Percentiles rank a stretch among this genome's conserved stretches.
Evolutionary conservation across 768 basidiomycete genomes (phyloP).

Genomic region (Trametes cingulata): DNA sequence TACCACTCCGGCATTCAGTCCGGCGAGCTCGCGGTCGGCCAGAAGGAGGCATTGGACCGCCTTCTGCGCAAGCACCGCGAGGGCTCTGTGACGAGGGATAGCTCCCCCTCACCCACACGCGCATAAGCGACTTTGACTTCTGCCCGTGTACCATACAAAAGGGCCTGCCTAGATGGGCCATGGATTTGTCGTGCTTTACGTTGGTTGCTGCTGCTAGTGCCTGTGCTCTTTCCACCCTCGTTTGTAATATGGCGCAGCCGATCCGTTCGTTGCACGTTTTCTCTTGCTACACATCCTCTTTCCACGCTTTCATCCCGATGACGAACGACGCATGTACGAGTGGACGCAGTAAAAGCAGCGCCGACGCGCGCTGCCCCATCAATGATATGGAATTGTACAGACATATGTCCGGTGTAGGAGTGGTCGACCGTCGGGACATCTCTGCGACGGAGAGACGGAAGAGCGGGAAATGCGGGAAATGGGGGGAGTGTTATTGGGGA

Average conservation of each 20-base stretch:
- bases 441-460: neutral
- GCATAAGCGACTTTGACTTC: neutral
- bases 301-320: constrained; percentile 3
- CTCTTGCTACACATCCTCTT: neutral
- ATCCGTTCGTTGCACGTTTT: neutral
- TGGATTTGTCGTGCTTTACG: constrained; percentile 17
- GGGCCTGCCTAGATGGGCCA: constrained; percentile 6
- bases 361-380: neutral
- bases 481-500: neutral
- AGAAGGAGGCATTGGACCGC: constrained; percentile 87
- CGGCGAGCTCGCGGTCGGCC: constrained; percentile 91
- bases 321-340: constrained; percentile 20
- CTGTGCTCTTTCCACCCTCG: constrained; percentile 2
- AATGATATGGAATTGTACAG: constrained; percentile 13
- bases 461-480: neutral
- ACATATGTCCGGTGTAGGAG: neutral
- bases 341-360: constrained; percentile 18
- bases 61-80: constrained; percentile 79
- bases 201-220: constrained; percentile 15
- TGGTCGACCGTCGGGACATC: neutral
- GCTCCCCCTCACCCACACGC: constrained; percentile 12
- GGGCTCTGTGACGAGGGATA: constrained; percentile 12
- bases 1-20: constrained; percentile 94
- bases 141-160: constrained; percentile 7
- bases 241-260: neutral